Evolutionary conservation across 139 green algal species (phyloP), one percentile per base, ranked within the genome.

Genomic region (Trebouxia sp.): DNA sequence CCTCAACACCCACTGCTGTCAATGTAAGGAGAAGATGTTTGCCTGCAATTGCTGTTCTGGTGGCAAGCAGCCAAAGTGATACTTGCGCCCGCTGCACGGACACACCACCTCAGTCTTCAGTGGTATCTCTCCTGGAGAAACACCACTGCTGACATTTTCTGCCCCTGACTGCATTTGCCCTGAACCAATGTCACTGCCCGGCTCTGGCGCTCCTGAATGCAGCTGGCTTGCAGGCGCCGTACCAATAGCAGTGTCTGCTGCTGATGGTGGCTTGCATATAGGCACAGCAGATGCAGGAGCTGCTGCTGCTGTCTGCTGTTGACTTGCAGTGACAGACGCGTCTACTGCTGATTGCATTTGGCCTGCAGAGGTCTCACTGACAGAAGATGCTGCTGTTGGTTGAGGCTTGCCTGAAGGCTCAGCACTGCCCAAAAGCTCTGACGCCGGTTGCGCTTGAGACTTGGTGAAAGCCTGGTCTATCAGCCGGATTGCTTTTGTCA

Each of bases 21-120:
- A 65, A 35, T 7, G 22, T 4, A 37, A 9, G 53, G 53, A 9
- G 35, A 65, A 43, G 1, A 1, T 26, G 32, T 45, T 26, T 5
- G 2, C 76, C 37, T 62, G 50, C 32, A 30, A 39, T n/a, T 78
- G 67, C 67, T 74, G 32, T 15, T 39, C 37, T 1, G 56, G 26
- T 14, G 83, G 78, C 43, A 84, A 62, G 69, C 83, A 87, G 50
- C 56, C 32, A 48, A 85, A 55, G 50, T 87, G 83, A 8, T 41
- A 48, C 72, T 81, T 77, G 7, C 42, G 39, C 10, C 65, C 72
- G 17, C 55, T 77, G 62, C 62, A 72, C 12, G 62, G 32, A n/a
- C 62, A 72, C 11, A 72, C 35, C 35, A 72, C 32, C 35, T 72
- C 32, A 41, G 1, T 30, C 32, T 43, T 53, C 14, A 17, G 47